These are phyloP conservation scores for Globisporangium yorkense DNA, from an alignment of 352 stramenopile genomes.

Conservation along the genomic window DNA sequence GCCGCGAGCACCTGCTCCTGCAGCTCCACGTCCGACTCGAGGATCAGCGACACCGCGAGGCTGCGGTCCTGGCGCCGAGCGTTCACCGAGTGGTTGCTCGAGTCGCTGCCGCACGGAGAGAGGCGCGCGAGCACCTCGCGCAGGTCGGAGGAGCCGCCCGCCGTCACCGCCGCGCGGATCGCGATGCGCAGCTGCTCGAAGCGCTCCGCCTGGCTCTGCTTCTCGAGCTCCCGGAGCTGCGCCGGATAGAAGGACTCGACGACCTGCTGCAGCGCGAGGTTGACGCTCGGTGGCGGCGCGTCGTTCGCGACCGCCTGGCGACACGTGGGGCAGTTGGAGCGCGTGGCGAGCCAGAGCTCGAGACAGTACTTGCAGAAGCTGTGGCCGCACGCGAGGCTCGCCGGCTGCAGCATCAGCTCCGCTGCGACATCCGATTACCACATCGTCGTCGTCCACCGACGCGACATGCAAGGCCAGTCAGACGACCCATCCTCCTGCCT, in stretches of 20 bases:
- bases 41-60: slow-evolving; percentile 24
- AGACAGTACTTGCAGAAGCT: slow-evolving; percentile 43
- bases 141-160: slow-evolving; percentile 16
- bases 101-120: slow-evolving; percentile 1
- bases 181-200: slow-evolving; percentile 22
- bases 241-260: slow-evolving; percentile 22
- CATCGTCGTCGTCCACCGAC: no score
- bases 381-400: slow-evolving; percentile 33
- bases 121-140: slow-evolving; percentile 22
- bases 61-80: slow-evolving; percentile 13
- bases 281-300: slow-evolving; percentile 14
- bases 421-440: slow-evolving; percentile 10
- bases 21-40: slow-evolving; percentile 26
- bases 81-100: neutral
- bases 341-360: slow-evolving; percentile 34
- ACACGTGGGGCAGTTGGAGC: slow-evolving; percentile 32
- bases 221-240: slow-evolving; percentile 22
- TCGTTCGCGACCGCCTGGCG: slow-evolving; percentile 13
- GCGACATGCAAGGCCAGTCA: neutral
- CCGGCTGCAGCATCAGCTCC: slow-evolving; percentile 41
- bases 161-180: slow-evolving; percentile 22
- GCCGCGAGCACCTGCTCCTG: slow-evolving; percentile 32
- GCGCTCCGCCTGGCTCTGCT: slow-evolving; percentile 22
- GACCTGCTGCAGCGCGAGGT: slow-evolving; percentile 30
- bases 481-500: neutral